Evolutionary conservation across 306 rosid species (phyloP).

Genomic region (Cicer judaicum): DNA sequence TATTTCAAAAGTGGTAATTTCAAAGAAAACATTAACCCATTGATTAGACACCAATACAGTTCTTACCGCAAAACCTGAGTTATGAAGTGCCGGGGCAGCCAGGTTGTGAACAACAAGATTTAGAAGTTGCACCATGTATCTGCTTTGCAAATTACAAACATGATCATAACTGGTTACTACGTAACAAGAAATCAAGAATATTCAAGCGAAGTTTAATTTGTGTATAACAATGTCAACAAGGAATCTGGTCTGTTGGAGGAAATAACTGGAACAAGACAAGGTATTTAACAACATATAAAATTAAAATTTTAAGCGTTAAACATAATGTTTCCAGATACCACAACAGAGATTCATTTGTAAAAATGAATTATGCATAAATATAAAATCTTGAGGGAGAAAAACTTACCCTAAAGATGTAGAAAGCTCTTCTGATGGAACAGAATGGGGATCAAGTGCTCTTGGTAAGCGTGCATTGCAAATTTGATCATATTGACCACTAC

Average conservation of each 20-base stretch:
- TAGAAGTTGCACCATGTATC: conserved; percentile 96
- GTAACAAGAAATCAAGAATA: conserved; percentile 40
- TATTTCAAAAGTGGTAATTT: conserved; percentile 13
- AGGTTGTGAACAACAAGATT: conserved; percentile 84
- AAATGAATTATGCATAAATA: conserved; percentile 4
- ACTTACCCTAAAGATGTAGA: conserved; percentile 89
- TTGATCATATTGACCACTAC: conserved; percentile 74
- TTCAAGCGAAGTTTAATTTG: conserved; percentile 21
- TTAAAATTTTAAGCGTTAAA: conserved; percentile 39
- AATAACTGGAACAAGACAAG: conserved; percentile 34
- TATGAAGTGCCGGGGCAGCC: conserved; percentile 97
- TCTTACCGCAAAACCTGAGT: conserved; percentile 98
- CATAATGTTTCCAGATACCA: conserved; percentile 8
- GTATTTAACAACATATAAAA: conserved; percentile 8
- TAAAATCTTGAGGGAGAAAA: conserved; percentile 34
- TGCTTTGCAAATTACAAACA: conserved; percentile 57
- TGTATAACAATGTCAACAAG: not conserved
- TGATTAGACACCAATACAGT: conserved; percentile 26
- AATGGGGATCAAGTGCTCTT: conserved; percentile 90
- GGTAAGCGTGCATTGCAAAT: conserved; percentile 92
- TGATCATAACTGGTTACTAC: conserved; percentile 38
- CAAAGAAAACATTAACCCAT: conserved; percentile 37
- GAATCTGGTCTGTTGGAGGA: not conserved
- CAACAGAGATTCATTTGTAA: conserved; percentile 25
- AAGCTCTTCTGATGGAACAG: conserved; percentile 93